Evolutionary conservation across 148 eudicot species (phyloP).

Genomic region (Rhododendron henanense): DNA sequence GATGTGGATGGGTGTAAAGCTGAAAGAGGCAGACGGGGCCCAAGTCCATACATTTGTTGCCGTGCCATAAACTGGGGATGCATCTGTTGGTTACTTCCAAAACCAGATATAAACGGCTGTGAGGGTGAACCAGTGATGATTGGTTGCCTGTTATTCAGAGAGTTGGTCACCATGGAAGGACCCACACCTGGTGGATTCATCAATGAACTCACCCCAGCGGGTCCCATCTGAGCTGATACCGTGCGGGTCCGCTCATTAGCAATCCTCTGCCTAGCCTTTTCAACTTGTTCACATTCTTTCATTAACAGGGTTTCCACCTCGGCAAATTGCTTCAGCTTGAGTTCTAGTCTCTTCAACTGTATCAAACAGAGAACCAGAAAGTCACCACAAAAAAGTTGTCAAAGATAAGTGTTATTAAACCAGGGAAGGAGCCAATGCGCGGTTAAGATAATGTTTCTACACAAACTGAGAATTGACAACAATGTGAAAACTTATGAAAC

Average conservation of each 20-base stretch:
- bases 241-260: constrained; percentile 65
- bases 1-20: constrained; percentile 73
- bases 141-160: constrained; percentile 43
- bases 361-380: constrained; percentile 8
- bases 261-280: constrained; percentile 77
- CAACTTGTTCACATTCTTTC: constrained; percentile 96
- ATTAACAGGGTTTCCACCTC: constrained; percentile 85
- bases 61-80: constrained; percentile 13
- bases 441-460: background rate
- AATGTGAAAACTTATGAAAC: background rate
- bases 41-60: constrained; percentile 59
- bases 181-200: constrained; percentile 29
- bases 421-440: background rate
- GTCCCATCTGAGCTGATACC: constrained; percentile 50
- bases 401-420: background rate
- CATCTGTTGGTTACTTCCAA: constrained; percentile 5
- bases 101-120: constrained; percentile 9
- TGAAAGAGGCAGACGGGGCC: constrained; percentile 74
- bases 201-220: constrained; percentile 41
- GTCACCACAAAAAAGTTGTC: background rate
- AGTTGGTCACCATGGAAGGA: constrained; percentile 30
- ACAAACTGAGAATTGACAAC: background rate
- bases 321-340: constrained; percentile 96
- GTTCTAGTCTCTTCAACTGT: constrained; percentile 91
- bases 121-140: constrained; percentile 41